A percentile compares a stretch with the other conserved stretches of the same genome.
phyloP scores from a whole-genome alignment of 805 yeast genomes.

The Candida palmyrensis region DNA sequence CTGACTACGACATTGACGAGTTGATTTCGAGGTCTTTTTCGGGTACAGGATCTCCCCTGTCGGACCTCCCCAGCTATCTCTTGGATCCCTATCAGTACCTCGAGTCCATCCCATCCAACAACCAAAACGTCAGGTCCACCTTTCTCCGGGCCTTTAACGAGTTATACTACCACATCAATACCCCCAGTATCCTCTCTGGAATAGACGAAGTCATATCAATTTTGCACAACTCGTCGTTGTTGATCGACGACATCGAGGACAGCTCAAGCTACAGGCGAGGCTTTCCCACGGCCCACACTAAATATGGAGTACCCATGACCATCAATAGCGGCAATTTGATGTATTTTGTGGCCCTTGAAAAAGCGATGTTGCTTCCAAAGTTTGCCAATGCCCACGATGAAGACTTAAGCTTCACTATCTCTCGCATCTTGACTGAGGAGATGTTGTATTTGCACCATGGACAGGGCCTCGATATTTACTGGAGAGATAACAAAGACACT shows the following conservation, averaged over 20 bases:
- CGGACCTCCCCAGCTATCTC: conserved; percentile 10
- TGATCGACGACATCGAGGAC: conserved; percentile 88
- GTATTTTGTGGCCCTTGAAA: conserved; percentile 67
- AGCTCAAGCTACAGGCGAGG: conserved; percentile 69
- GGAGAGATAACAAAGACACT: conserved; percentile 46
- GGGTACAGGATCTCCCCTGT: conserved; percentile 5
- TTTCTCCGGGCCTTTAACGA: conserved; percentile 31
- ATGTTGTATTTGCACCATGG: conserved; percentile 81
- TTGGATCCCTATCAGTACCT: conserved; percentile 27
- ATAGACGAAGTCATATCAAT: conserved; percentile 27
- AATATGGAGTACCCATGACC: conserved; percentile 75
- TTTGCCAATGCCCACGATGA: conserved; percentile 4
- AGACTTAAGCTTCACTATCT: conserved; percentile 15
- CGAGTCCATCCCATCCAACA: conserved; percentile 27
- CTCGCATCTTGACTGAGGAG: conserved; percentile 55
- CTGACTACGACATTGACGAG: conserved; percentile 6
- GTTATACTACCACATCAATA: conserved; percentile 23
- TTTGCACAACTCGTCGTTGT: conserved; percentile 31
- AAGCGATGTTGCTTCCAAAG: conserved; percentile 23
- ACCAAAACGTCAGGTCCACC: conserved; percentile 22
- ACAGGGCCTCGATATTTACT: conserved; percentile 82
- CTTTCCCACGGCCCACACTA: conserved; percentile 67
- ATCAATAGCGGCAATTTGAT: conserved; percentile 80
- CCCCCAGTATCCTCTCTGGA: conserved; percentile 15
- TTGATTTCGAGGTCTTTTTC: too few relatives aligned